Base-by-base conservation (phyloP, 169 alveolate genomes). In the Eimeria acervulina region DNA sequence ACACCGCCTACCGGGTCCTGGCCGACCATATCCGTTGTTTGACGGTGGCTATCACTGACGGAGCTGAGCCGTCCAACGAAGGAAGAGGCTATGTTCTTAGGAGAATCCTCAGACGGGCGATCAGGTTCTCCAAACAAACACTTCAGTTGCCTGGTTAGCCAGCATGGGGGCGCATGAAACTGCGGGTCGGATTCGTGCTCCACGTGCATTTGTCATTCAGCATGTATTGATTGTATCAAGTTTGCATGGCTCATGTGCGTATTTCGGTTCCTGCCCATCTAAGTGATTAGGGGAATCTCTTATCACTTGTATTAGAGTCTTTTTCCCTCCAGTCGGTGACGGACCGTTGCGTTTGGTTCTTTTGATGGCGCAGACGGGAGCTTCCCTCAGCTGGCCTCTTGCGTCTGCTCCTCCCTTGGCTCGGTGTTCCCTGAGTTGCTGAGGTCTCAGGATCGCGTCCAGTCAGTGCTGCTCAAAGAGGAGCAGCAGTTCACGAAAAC, bases 1-100 rank as follows among this genome's bases (percentile, higher is more conserved):
- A 99, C 95, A 97, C 97, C 93, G 99, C 99, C 33, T 99, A 98
- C 97, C 97, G 99, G 76, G 99, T 98, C 61, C 97, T 99, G 63
- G 98, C 99, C 40, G 99, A 99, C 88, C 99, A 99, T 96, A 98
- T 98, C 61, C 95, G 99, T 78, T 98, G 99, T 83, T 97, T 98
- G 55, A 97, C 99, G 21, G 97, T 98, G 72, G 99, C 99, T 26
- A 98, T 99, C 63, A 83, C 97, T 5, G 99, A 99, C 88, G 99
- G 99, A 2, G 98, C 99, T 1, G 97, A 97, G 19, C 99, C 99
- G 2, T 97, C 99, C 59, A 98, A 98, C 93, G 99, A 98, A 81
- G 99, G 99, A 5, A 59, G 95, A 28, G 97, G 97, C 38, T 98
- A 99, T 94, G 99, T 99, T 33, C 97, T 99, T 33, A 96, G 99